Conservation (phyloP, 1,139 yeast genomes). For the Candida mesenterica region DNA sequence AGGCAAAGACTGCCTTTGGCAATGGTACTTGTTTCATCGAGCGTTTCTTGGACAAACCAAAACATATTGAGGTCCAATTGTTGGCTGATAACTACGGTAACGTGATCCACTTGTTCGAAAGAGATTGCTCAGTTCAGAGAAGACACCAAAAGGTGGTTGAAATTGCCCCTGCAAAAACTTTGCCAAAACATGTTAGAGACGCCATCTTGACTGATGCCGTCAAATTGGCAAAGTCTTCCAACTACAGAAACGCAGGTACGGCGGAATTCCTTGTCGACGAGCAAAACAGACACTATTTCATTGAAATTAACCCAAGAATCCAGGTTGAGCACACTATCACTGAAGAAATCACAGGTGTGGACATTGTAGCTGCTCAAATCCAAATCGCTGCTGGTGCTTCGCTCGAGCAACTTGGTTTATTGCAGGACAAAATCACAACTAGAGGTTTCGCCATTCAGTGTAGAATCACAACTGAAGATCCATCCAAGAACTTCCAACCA, state of each 20-base stretch:
- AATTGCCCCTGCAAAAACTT: conserved; percentile 96
- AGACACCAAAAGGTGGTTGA: conserved; percentile 99
- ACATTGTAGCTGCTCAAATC: conserved; percentile 96
- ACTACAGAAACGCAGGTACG: conserved; percentile 97
- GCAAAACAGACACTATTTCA: conserved; percentile 94
- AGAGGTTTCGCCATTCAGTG: conserved; percentile 99
- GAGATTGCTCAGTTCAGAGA: conserved; percentile 99
- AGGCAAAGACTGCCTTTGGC: conserved; percentile 93
- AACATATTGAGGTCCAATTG: conserved; percentile 96
- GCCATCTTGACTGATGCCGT: conserved; percentile 94
- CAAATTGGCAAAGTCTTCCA: conserved; percentile 80
- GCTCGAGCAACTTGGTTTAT: conserved; percentile 81
- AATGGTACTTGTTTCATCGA: conserved; percentile 98
- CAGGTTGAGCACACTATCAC: conserved; percentile 99
- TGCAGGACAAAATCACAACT: conserved; percentile 91
- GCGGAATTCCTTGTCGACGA: conserved; percentile 95
- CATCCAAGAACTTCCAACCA: conserved; percentile 94
- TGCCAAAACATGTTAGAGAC: conserved; percentile 79
- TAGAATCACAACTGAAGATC: conserved; percentile 98
- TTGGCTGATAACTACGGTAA: conserved; percentile 94
- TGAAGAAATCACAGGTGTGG: conserved; percentile 98
- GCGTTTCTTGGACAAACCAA: conserved; percentile 91
- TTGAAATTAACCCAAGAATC: conserved; percentile 97
- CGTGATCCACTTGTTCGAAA: conserved; percentile 91
- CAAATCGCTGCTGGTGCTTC: conserved; percentile 99